Conservation (phyloP, 2,329 filamentous ascomycete species). For the Aspergillus pseudotamarii region DNA sequence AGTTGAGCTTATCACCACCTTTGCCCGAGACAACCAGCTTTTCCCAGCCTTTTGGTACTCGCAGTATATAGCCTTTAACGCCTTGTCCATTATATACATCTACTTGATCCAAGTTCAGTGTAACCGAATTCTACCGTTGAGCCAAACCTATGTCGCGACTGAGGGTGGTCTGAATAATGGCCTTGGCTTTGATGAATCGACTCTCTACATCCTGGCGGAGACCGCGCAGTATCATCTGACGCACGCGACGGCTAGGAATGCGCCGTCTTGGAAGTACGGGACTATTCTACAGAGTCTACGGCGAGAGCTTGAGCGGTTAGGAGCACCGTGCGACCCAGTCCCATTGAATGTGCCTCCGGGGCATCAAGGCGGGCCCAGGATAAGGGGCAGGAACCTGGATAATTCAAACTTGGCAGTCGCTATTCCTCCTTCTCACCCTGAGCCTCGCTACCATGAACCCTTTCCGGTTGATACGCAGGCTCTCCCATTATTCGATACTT, state of each 20-base stretch:
- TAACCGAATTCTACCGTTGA: conserved; percentile 17
- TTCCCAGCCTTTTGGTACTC: conserved; percentile 30
- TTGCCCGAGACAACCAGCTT: conserved; percentile 24
- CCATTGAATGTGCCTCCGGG: not conserved
- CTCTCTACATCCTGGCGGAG: conserved; percentile 20
- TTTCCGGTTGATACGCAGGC: conserved; percentile 18
- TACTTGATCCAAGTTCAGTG: conserved; percentile 25
- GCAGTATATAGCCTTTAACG: conserved; percentile 29
- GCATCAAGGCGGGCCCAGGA: not conserved
- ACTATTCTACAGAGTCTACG: conserved; percentile 22
- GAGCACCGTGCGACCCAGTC: not conserved
- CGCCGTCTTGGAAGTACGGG: conserved; percentile 25
- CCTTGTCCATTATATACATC: conserved; percentile 26
- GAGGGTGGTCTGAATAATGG: not conserved
- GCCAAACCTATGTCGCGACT: not conserved
- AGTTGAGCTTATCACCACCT: conserved; percentile 22
- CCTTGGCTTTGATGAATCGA: conserved; percentile 13
- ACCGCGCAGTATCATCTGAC: conserved; percentile 21
- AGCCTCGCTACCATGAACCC: not conserved
- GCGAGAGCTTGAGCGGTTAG: conserved; percentile 17
- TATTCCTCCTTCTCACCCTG: not conserved
- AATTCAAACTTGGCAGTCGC: not conserved
- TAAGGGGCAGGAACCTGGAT: not conserved
- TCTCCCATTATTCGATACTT: conserved; percentile 22
- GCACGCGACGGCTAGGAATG: conserved; percentile 21